Percentiles rank a stretch among this genome's conserved stretches.
phyloP scores from a whole-genome alignment of 176 grass and related monocot species.

The sorghum (Sorghum bicolor) region DNA sequence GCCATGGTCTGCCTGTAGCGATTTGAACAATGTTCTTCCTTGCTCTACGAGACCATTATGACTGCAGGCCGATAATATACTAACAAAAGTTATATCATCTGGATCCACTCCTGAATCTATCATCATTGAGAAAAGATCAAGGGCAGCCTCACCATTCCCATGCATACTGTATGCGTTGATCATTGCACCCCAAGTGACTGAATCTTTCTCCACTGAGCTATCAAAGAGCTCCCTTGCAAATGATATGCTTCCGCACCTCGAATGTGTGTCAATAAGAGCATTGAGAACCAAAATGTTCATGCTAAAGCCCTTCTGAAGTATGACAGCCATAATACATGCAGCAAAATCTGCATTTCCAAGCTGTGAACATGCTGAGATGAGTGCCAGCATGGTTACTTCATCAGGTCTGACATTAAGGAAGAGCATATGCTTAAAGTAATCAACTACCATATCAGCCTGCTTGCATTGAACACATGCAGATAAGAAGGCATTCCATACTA shows the following conservation, averaged over 20 bases:
- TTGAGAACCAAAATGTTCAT: constrained; percentile 35
- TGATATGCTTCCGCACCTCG: constrained; percentile 56
- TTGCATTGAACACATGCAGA: constrained; percentile 58
- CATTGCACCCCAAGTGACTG: constrained; percentile 66
- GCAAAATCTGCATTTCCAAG: constrained; percentile 42
- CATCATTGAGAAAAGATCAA: constrained; percentile 59
- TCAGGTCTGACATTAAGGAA: constrained; percentile 40
- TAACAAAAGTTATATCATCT: constrained; percentile 63
- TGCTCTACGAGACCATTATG: constrained; percentile 56
- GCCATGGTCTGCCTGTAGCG: constrained; percentile 39
- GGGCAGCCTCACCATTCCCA: constrained; percentile 50
- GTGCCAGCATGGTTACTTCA: constrained; percentile 51
- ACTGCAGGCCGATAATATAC: constrained; percentile 64
- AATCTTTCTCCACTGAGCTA: constrained; percentile 41
- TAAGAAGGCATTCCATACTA: constrained; percentile 61
- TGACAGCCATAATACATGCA: constrained; percentile 39
- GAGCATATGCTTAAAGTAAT: constrained; percentile 49
- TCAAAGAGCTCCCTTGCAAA: constrained; percentile 58
- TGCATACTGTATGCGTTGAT: constrained; percentile 69
- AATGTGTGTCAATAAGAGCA: constrained; percentile 58
- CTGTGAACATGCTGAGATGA: constrained; percentile 57
- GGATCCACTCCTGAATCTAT: constrained; percentile 44
- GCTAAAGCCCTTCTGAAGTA: constrained; percentile 43
- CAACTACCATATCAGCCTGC: constrained; percentile 39
- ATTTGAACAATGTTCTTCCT: constrained; percentile 57